phyloP scores from a whole-genome alignment of 2,329 filamentous ascomycete genomes.

The Diaporthe sp. region DNA sequence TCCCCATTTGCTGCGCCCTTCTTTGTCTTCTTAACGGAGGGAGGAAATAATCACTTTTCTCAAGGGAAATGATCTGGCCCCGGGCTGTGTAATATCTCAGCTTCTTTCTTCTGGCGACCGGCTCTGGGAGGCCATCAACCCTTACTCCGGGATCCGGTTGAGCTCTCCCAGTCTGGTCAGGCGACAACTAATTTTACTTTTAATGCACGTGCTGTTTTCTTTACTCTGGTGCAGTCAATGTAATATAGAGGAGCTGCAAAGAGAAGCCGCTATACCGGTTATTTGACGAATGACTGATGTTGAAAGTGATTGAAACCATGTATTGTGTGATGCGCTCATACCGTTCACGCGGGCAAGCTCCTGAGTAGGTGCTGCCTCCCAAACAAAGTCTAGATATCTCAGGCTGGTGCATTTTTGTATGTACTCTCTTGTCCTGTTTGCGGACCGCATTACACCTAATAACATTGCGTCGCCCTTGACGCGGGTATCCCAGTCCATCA shows the following conservation, averaged over 20 bases:
- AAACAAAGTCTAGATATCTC: not conserved
- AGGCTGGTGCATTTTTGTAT: not conserved
- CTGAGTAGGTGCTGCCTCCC: not conserved
- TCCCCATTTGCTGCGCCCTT: not conserved
- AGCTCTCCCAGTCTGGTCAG: not conserved
- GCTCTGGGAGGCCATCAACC: not conserved
- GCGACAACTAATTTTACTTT: not conserved
- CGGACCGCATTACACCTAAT: conserved; percentile 5
- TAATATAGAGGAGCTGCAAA: not conserved
- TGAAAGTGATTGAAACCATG: not conserved
- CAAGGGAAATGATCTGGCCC: no score
- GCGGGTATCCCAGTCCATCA: conserved; percentile 32
- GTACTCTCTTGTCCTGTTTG: not conserved
- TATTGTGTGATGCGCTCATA: not conserved
- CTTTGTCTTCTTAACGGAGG: not conserved
- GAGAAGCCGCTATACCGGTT: not conserved
- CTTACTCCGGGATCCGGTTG: not conserved
- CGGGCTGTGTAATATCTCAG: not conserved
- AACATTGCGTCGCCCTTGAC: conserved; percentile 10
- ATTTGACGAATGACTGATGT: not conserved
- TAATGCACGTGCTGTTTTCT: not conserved
- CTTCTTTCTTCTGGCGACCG: not conserved
- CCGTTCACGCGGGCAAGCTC: not conserved
- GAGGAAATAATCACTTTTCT: not conserved
- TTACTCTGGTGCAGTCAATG: conserved; percentile 6